Evolutionary conservation across 2,329 filamentous ascomycete genomes (phyloP), one percentile per base, ranked within the genome.

Genomic region (Aotearoamyces nothofagi): DNA sequence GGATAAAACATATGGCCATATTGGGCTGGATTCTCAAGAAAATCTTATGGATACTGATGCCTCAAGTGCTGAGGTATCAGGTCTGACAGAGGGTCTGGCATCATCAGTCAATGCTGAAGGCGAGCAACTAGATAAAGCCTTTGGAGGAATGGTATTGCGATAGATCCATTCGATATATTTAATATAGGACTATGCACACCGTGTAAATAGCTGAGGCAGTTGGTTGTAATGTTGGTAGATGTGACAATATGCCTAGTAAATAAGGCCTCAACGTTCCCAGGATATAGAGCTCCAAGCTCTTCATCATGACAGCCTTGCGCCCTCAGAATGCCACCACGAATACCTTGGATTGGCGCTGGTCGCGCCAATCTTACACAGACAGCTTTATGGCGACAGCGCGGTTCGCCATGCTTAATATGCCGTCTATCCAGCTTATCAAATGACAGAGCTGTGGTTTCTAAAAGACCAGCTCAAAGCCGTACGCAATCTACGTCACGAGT

Each of bases 91-190:
- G 26, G 42, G 41, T 17, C 52, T 58, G 3, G 46, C 53, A 1
- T 56, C 57, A 34, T 43, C 50, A 13, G 56, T 54, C 3, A 54
- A 46, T 22, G 50, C 56, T 31, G 59, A 63, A 34, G 63, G 61
- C 2, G 59, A 62, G 38, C 63, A 66, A 41, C 43, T 68, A 17
- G 63, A 67, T 42, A 47, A 61, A 39, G 63, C 60, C 9, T 67
- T 67, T 49, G 63, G 63, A 5, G 55, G 54, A 2, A 43, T 66
- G 16, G 49, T 43, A 17, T 32, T 66, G 34, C 56, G 15, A 27
- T 17, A 27, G 9, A 27, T 25, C n/a, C n/a, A n/a, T n/a, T n/a
- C n/a, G n/a, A n/a, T n/a, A n/a, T n/a, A n/a, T n/a, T n/a, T n/a
- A n/a, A n/a, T n/a, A n/a, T n/a, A n/a, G n/a, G n/a, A n/a, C n/a